phyloP scores from a whole-genome alignment of 257 asterid genomes.

The Solanum chmielewskii region DNA sequence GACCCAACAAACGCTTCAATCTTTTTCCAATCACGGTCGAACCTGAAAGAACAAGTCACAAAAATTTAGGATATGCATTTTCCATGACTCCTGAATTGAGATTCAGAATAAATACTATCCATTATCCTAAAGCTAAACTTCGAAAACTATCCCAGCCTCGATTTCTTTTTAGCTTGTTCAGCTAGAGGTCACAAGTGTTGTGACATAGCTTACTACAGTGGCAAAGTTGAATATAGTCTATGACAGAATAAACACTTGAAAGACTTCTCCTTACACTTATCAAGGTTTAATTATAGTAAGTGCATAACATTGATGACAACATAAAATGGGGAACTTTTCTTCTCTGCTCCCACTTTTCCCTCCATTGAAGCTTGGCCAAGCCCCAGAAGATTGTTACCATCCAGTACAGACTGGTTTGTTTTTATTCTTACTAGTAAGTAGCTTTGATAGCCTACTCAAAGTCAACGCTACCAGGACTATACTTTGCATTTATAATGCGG shows the following conservation, averaged over 20 bases:
- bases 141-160: background rate
- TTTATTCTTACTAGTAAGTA: background rate
- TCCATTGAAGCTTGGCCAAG: background rate
- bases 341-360: background rate
- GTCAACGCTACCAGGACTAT: background rate
- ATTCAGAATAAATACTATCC: background rate
- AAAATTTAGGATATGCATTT: background rate
- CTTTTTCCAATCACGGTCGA: constrained; percentile 90
- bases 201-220: background rate
- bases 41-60: constrained; percentile 26
- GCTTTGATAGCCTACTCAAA: background rate
- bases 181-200: background rate
- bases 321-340: background rate
- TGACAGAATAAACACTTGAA: background rate
- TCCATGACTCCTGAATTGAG: background rate
- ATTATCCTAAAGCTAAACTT: background rate
- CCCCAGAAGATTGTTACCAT: background rate
- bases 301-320: background rate
- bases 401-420: background rate
- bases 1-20: constrained; percentile 80
- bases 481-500: background rate
- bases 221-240: background rate
- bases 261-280: background rate
- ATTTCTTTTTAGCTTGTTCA: background rate
- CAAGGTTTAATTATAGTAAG: background rate